These are phyloP conservation scores for Phytopythium mirpurense DNA, from an alignment of 352 stramenopile genomes.

Conservation along the genomic window DNA sequence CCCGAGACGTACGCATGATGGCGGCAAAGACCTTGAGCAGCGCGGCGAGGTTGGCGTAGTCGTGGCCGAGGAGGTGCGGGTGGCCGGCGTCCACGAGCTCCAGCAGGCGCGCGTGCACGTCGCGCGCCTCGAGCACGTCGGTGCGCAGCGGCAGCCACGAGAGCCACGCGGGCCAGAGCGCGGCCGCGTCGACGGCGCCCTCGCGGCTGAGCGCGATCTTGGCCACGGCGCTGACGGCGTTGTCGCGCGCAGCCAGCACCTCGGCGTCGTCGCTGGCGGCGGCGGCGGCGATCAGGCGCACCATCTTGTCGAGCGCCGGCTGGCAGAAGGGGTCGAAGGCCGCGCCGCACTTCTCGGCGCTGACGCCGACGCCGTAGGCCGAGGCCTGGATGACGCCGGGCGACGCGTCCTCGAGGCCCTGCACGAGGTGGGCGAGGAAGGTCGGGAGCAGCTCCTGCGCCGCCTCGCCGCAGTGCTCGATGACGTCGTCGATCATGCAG, in stretches of 20 bases:
- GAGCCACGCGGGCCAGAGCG: constrained; percentile 73
- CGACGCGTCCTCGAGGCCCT: constrained; percentile 63
- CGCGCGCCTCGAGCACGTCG: constrained; percentile 72
- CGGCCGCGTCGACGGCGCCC: constrained; percentile 45
- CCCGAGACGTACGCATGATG: constrained; percentile 23
- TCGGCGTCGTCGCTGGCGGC: constrained; percentile 52
- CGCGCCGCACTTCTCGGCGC: constrained; percentile 65
- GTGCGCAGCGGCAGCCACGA: constrained; percentile 76
- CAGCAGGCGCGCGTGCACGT: constrained; percentile 73
- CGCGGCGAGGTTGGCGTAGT: constrained; percentile 56
- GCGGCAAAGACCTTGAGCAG: constrained; percentile 77
- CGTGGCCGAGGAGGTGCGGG: constrained; percentile 51
- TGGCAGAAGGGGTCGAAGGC: constrained; percentile 70
- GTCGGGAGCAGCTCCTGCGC: constrained; percentile 69
- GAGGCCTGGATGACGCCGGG: constrained; percentile 70
- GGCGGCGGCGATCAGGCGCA: constrained; percentile 52
- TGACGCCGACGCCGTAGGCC: constrained; percentile 82
- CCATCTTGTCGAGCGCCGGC: constrained; percentile 65
- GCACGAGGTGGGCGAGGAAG: constrained; percentile 69
- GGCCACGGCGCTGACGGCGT: constrained; percentile 74
- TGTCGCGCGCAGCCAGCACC: constrained; percentile 67
- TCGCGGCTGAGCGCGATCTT: constrained; percentile 72
- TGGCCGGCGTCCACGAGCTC: constrained; percentile 53
- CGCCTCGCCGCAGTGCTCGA: constrained; percentile 72
- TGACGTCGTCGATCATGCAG: constrained; percentile 87